Base-by-base conservation (phyloP, 169 alveolate genomes). In the Eimeria necatrix region DNA sequence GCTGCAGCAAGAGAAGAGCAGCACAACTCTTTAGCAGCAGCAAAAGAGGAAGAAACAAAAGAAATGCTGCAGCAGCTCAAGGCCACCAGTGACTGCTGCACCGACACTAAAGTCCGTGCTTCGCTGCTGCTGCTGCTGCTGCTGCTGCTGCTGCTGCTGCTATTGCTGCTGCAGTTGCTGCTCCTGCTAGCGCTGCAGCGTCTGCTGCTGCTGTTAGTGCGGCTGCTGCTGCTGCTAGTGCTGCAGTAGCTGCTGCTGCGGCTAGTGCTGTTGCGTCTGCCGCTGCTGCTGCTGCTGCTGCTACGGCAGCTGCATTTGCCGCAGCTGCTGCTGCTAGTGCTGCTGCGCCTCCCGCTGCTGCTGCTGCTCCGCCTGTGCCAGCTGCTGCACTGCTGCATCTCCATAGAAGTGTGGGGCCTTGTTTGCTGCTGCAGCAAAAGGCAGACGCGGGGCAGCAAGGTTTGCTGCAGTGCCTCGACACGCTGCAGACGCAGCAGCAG, bases 1-100 rank as follows among this genome's bases (percentile, higher is more conserved):
- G 85, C 56, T 22, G 85, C 85, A 9, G 56, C 85, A 26, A 52
- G 41, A 74, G 85, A 48, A 74, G 85, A 74, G 59, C 85, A 46
- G 3, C 60, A 74, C 60, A 74, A 5, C n/a, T 12, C 49, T 8
- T 12, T 24, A 8, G 56, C 59, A 7, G 85, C 85, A 74, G 85
- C 51, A 8, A 48, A n/a, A 7, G 59, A 9, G 12, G 22, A 9
- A n/a, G 85, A 24, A 2, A 46, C 78, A 68, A 24, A 14, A n/a
- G 78, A 68, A 32, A 12, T n/a, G 56, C 12, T 26, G 18, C 85
- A 46, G 32, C 85, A 12, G 2, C n/a, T 74, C 56, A 12, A 8
- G 22, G 56, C 49, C 10, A 26, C 56, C 10, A 74, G 4, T 9
- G 12, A 22, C 7, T 12, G 59, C 49, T 46, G 85, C 85, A 46